Evolutionary conservation across 2,329 filamentous ascomycete genomes (phyloP).

Genomic region (Thielaviopsis euricoi): DNA sequence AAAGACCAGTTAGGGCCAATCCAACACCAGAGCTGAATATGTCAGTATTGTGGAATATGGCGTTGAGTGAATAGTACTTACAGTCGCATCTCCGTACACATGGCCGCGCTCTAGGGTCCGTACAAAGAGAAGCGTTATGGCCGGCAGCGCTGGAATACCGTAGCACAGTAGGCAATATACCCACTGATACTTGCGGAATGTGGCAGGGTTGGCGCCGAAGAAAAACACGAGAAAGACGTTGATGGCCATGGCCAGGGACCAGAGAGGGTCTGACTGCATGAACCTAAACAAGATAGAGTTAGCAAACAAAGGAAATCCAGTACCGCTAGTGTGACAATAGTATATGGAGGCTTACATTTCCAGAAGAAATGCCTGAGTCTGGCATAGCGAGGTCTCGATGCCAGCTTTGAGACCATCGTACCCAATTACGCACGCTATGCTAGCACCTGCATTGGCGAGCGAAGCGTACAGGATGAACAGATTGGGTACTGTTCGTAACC

Average conservation of each 20-base stretch:
- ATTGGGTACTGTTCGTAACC: conserved; percentile 41
- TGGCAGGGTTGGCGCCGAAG: conserved; percentile 42
- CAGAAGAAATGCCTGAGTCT: conserved; percentile 42
- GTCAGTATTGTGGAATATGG: not conserved
- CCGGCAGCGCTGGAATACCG: conserved; percentile 51
- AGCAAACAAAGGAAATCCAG: too few relatives aligned
- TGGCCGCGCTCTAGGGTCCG: conserved; percentile 20
- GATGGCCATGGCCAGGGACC: conserved; percentile 67
- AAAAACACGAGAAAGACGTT: conserved; percentile 62
- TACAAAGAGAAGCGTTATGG: conserved; percentile 47
- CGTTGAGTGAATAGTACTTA: conserved; percentile 18
- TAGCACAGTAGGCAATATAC: conserved; percentile 57
- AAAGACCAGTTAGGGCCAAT: conserved; percentile 36
- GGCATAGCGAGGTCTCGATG: conserved; percentile 39
- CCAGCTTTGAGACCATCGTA: conserved; percentile 43
- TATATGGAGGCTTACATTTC: conserved; percentile 39
- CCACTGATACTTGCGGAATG: conserved; percentile 57
- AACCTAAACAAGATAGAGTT: conserved; percentile 35
- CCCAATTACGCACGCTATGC: conserved; percentile 53
- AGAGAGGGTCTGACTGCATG: conserved; percentile 60
- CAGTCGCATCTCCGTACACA: conserved; percentile 41
- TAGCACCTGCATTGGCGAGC: conserved; percentile 41
- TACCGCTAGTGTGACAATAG: too few relatives aligned
- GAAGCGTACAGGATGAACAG: conserved; percentile 47
- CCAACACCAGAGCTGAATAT: conserved; percentile 43